Evolutionary conservation across 495 filamentous ascomycete species (phyloP).

Genomic region (Hypoxylon crocopeplum): DNA sequence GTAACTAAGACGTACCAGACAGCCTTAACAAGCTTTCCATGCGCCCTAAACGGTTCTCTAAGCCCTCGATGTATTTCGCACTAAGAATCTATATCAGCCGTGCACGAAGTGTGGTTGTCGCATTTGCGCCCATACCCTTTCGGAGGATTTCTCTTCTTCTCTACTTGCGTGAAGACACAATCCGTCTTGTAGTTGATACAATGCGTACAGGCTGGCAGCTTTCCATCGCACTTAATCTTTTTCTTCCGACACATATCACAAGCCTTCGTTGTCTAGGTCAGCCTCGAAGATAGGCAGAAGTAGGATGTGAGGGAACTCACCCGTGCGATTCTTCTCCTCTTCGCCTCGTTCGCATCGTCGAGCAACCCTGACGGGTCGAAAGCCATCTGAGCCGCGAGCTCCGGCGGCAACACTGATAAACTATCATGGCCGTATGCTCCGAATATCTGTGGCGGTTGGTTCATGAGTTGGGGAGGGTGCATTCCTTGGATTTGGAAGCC

Average conservation of each 20-base stretch:
- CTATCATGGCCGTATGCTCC: slow-evolving; percentile 67
- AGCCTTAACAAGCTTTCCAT: slow-evolving; percentile 92
- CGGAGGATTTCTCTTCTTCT: slow-evolving; percentile 97
- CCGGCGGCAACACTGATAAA: slow-evolving; percentile 62
- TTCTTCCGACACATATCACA: slow-evolving; percentile 99
- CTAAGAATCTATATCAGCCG: slow-evolving; percentile 44
- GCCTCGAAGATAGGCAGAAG: background rate
- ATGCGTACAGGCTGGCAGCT: slow-evolving; percentile 92
- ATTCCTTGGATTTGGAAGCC: slow-evolving; percentile 59
- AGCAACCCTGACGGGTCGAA: slow-evolving; percentile 60
- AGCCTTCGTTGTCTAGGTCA: slow-evolving; percentile 61
- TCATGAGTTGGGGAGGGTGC: slow-evolving; percentile 63
- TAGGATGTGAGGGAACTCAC: slow-evolving; percentile 52
- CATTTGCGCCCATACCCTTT: slow-evolving; percentile 74
- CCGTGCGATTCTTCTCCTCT: slow-evolving; percentile 91
- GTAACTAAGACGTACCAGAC: slow-evolving; percentile 61
- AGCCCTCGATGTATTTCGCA: slow-evolving; percentile 97
- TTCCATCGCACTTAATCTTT: slow-evolving; percentile 99
- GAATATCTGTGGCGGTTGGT: slow-evolving; percentile 75
- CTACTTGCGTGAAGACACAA: slow-evolving; percentile 95
- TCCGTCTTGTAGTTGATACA: slow-evolving; percentile 99
- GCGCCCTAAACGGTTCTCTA: slow-evolving; percentile 91
- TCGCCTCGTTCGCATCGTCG: slow-evolving; percentile 81
- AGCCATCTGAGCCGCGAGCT: slow-evolving; percentile 67
- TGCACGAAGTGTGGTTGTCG: background rate